Evolutionary conservation across 2,329 filamentous ascomycete genomes (phyloP), one percentile per base, ranked within the genome.

Genomic region (Hypoxylon sp.): DNA sequence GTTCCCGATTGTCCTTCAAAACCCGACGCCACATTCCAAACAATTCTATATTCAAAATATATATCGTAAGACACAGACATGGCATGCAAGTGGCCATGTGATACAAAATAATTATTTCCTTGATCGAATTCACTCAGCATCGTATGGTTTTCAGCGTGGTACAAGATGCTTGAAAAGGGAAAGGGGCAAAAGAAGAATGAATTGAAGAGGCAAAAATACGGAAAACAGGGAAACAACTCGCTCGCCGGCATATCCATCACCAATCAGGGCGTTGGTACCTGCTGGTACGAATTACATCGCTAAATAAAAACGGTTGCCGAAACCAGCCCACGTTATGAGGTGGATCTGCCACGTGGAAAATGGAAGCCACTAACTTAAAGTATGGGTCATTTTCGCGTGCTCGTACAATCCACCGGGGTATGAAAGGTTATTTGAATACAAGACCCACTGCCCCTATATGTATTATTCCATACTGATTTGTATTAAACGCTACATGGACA

Each of bases 271-370:
- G 9, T 9, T 25, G 21, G 21, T 25, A 25, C 6, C 38, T 35
- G 41, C 35, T 34, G 11, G 41, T 57, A 55, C n/a, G n/a, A n/a
- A n/a, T n/a, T n/a, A n/a, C 48, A 45, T 52, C 23, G 38, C 31
- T 41, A 38, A 48, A 49, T 40, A 58, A 42, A 55, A 57, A 51
- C 49, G 52, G 53, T 56, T 59, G 56, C 56, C 56, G 56, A 59
- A 57, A 55, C 49, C 50, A 50, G 43, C 52, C 55, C 56, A 59
- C 56, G 56, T 55, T 56, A 51, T 46, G 42, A 34, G 34, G 46
- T 59, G 56, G 56, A 57, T 42, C 46, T 15, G 51, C 56, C 56
- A 59, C 56, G 56, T 59, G 56, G 56, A 51, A 59, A 52, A 41
- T 37, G 23, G 50, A 59, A 57, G 49, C 56, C 56, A 59, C 56